Evolutionary conservation across 495 filamentous ascomycete genomes (phyloP).

Genomic region (Penicillium maclennaniae): DNA sequence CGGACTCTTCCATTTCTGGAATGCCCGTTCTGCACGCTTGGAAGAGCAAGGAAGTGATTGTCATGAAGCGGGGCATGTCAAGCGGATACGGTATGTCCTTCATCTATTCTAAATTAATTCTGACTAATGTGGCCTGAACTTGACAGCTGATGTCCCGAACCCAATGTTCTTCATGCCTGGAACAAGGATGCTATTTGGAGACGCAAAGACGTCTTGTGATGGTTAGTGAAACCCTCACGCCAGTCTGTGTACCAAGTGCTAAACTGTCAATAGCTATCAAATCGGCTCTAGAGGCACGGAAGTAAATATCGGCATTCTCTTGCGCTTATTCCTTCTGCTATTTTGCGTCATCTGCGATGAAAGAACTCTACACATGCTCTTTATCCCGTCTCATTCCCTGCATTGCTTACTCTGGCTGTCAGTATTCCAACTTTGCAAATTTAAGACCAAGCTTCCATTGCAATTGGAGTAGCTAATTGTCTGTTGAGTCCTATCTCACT

Average conservation of each 20-base stretch:
- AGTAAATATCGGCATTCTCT: slow-evolving; percentile 18
- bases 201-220: slow-evolving; percentile 76
- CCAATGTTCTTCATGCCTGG: slow-evolving; percentile 85
- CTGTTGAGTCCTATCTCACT: neutral
- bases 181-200: slow-evolving; percentile 81
- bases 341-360: neutral
- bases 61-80: slow-evolving; percentile 81
- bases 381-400: neutral
- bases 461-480: neutral
- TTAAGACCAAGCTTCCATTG: neutral
- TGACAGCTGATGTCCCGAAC: slow-evolving; percentile 71
- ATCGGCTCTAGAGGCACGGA: slow-evolving; percentile 36
- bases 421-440: neutral
- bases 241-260: neutral
- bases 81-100: slow-evolving; percentile 66
- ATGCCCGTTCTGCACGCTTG: slow-evolving; percentile 85
- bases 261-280: slow-evolving; percentile 34
- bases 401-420: neutral
- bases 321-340: neutral
- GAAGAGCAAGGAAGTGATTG: slow-evolving; percentile 85
- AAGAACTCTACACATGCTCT: neutral
- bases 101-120: neutral
- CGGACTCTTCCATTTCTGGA: slow-evolving; percentile 72
- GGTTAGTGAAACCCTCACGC: slow-evolving; percentile 32
- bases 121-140: neutral